Conservation (phyloP, 192 early-diverging fungal genomes). For the Ambispora gerdemannii region DNA sequence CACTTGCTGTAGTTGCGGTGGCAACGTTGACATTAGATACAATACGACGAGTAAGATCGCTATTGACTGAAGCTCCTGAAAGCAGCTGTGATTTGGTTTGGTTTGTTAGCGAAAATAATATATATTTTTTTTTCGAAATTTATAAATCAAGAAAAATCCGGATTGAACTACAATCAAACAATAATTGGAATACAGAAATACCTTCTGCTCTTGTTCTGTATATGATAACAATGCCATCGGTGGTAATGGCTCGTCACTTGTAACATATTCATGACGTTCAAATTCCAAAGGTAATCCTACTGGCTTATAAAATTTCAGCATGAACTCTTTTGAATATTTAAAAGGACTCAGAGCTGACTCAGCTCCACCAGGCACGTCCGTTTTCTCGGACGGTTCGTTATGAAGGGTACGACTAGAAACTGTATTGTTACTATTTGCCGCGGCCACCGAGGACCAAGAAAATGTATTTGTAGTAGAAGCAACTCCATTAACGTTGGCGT, state of each 20-base stretch:
- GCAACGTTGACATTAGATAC: constrained; percentile 18
- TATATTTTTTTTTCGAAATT: background rate
- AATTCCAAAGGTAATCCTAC: constrained; percentile 58
- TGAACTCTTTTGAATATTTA: constrained; percentile 71
- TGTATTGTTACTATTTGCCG: constrained; percentile 27
- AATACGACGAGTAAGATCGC: constrained; percentile 48
- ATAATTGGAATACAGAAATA: too few relatives aligned
- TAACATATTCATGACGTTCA: constrained; percentile 64
- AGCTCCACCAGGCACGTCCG: constrained; percentile 24
- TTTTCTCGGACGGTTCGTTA: constrained; percentile 21
- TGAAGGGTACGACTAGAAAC: constrained; percentile 27
- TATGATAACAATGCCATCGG: constrained; percentile 58
- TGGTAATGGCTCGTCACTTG: constrained; percentile 51
- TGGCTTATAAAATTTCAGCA: constrained; percentile 68
- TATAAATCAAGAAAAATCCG: background rate
- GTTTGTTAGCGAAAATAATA: background rate
- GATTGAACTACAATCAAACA: too few relatives aligned
- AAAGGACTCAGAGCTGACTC: constrained; percentile 46
- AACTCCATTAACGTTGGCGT: constrained; percentile 5
- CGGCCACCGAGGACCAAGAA: constrained; percentile 33
- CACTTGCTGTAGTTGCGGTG: constrained; percentile 2
- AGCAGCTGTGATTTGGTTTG: constrained; percentile 7
- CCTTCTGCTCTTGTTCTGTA: constrained; percentile 64
- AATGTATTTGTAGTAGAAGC: constrained; percentile 21
- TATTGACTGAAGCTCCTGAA: constrained; percentile 44